Evolutionary conservation across 2,329 filamentous ascomycete species (phyloP).

Genomic region (Tricladium varicosporioides): DNA sequence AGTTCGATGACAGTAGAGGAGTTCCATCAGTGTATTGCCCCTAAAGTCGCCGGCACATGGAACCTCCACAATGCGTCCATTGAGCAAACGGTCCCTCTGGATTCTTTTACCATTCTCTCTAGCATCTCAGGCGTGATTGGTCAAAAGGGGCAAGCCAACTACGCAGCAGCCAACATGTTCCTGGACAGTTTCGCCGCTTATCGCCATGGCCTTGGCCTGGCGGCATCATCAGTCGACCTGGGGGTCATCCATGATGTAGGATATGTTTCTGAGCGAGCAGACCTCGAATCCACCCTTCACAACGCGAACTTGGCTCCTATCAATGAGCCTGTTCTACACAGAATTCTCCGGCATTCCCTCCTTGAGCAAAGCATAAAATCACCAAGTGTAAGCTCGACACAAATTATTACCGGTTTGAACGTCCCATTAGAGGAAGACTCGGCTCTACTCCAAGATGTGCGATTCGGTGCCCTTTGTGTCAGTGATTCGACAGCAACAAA

Average conservation of each 20-base stretch:
- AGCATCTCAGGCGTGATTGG: conserved; percentile 38
- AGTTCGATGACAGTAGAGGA: conserved; percentile 15
- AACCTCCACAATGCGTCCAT: conserved; percentile 20
- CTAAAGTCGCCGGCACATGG: conserved; percentile 22
- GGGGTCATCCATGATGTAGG: conserved; percentile 47
- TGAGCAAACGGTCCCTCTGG: conserved; percentile 30
- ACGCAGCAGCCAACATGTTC: conserved; percentile 50
- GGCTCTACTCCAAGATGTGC: conserved; percentile 25
- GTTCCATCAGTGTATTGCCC: conserved; percentile 6
- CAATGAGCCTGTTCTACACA: conserved; percentile 31
- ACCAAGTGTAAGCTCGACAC: conserved; percentile 19
- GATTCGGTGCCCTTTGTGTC: conserved; percentile 23
- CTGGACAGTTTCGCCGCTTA: conserved; percentile 42
- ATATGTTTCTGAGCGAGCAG: conserved; percentile 13
- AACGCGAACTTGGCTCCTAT: conserved; percentile 27
- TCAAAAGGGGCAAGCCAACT: conserved; percentile 42
- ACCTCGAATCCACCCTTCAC: conserved; percentile 15
- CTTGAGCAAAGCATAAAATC: conserved; percentile 24
- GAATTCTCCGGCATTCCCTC: conserved; percentile 31
- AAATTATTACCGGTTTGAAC: conserved; percentile 31
- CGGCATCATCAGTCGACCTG: conserved; percentile 49
- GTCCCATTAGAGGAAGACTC: conserved; percentile 29
- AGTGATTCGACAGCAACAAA: not conserved
- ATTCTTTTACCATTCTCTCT: conserved; percentile 42
- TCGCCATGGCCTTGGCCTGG: conserved; percentile 39